Evolutionary conservation across 345 rosid genomes (phyloP).

Genomic region (Leavenworthia alabamica): DNA sequence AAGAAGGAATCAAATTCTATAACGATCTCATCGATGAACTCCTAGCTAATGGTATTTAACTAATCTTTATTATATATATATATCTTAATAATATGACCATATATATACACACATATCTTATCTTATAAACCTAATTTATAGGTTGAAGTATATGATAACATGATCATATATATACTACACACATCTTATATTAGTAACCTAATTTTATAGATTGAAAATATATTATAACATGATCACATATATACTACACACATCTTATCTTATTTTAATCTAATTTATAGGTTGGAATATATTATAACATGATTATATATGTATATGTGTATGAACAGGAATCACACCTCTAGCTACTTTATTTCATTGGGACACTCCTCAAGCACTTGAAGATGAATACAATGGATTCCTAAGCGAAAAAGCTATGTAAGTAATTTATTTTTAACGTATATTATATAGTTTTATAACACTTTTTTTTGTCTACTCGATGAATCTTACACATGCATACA

Average conservation of each 20-base stretch:
- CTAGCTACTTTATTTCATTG: constrained; percentile 52
- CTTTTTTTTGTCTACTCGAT: not conserved
- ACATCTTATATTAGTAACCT: not conserved
- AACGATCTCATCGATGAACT: constrained; percentile 51
- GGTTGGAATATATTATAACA: not conserved
- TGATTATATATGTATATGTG: not conserved
- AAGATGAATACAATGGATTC: constrained; percentile 56
- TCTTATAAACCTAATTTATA: not conserved
- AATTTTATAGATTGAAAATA: not conserved
- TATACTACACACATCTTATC: not conserved
- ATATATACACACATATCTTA: no score
- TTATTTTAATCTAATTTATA: not conserved
- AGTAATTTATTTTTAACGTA: constrained; percentile 12
- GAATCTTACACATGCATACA: constrained; percentile 7
- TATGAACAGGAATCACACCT: constrained; percentile 41
- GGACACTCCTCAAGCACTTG: constrained; percentile 58
- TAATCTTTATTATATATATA: not conserved
- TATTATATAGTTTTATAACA: not conserved
- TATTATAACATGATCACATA: not conserved
- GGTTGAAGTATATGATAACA: not conserved
- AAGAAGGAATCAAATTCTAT: constrained; percentile 42
- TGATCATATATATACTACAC: not conserved
- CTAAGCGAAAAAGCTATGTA: constrained; percentile 42
- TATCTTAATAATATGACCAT: no score
- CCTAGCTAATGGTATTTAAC: constrained; percentile 32